A percentile compares a stretch with the other conserved stretches of the same genome.
These are phyloP conservation scores for Datisca glomerata DNA, from an alignment of 306 rosid species.

Conservation along the genomic window DNA sequence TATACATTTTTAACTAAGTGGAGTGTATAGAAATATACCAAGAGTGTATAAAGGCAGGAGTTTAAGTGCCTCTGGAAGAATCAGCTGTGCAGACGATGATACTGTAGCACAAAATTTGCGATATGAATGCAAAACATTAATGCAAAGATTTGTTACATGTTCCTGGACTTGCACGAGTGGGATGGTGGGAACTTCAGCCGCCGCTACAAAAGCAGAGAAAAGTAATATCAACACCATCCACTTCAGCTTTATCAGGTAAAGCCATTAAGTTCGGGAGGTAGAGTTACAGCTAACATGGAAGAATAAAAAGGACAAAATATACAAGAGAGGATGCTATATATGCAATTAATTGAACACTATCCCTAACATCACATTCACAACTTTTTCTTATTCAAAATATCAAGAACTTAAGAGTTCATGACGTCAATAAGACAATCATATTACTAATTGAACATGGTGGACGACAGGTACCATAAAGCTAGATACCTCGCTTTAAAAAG, in stretches of 20 bases:
- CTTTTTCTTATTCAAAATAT: no score
- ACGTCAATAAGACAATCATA: no score
- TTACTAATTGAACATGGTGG: no score
- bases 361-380: no score
- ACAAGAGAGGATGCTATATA: neutral
- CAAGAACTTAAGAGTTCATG: no score
- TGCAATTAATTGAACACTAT: no score
- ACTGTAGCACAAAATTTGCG: slow-evolving; percentile 97
- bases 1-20: no score
- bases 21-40: slow-evolving; percentile 61
- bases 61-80: slow-evolving; percentile 98
- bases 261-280: slow-evolving; percentile 1
- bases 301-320: neutral
- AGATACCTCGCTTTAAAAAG: slow-evolving; percentile 90
- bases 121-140: slow-evolving; percentile 71
- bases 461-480: slow-evolving; percentile 1
- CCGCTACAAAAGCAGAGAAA: slow-evolving; percentile 42
- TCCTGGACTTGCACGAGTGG: slow-evolving; percentile 77
- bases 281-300: neutral
- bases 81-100: slow-evolving; percentile 94
- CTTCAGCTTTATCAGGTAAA: no score
- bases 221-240: neutral
- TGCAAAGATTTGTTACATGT: slow-evolving; percentile 80
- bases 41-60: slow-evolving; percentile 90
- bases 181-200: slow-evolving; percentile 64